Percentiles rank a stretch among this genome's conserved stretches.
Conservation (phyloP, 768 basidiomycete genomes). For the Dictyophora rubrovolvata region DNA sequence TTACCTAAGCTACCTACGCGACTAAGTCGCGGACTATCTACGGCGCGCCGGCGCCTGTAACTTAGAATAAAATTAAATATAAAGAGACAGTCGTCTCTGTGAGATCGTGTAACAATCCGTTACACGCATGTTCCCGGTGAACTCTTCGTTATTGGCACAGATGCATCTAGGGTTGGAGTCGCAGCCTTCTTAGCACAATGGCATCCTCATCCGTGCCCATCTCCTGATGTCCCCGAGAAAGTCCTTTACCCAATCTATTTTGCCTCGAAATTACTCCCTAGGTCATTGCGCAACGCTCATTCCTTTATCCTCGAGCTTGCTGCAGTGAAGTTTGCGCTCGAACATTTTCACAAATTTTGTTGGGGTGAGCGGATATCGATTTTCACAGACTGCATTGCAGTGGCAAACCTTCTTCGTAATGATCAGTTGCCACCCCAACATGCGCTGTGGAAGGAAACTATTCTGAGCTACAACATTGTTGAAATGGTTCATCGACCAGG, state of each 20-base stretch:
- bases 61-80: too few relatives aligned
- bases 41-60: too few relatives aligned
- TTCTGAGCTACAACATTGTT: slow-evolving; percentile 19
- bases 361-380: slow-evolving; percentile 22
- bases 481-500: slow-evolving; percentile 16
- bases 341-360: slow-evolving; percentile 11
- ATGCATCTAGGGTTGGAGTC: slow-evolving; percentile 19
- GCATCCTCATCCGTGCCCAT: too few relatives aligned
- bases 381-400: slow-evolving; percentile 28
- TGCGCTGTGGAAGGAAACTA: slow-evolving; percentile 25
- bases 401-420: slow-evolving; percentile 22
- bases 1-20: too few relatives aligned
- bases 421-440: slow-evolving; percentile 21
- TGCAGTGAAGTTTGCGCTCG: slow-evolving; percentile 23
- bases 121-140: slow-evolving; percentile 19
- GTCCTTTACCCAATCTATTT: too few relatives aligned
- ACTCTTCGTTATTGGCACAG: slow-evolving; percentile 27
- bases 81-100: too few relatives aligned
- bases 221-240: too few relatives aligned
- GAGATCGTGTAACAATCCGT: too few relatives aligned
- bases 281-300: too few relatives aligned
- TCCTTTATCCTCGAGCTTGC: slow-evolving; percentile 27
- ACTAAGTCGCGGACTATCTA: too few relatives aligned
- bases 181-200: too few relatives aligned
- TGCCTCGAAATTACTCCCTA: too few relatives aligned